Percentiles rank a stretch among this genome's conserved stretches.
Conservation (phyloP, 257 asterid species). For the Salvia rosmarinus region DNA sequence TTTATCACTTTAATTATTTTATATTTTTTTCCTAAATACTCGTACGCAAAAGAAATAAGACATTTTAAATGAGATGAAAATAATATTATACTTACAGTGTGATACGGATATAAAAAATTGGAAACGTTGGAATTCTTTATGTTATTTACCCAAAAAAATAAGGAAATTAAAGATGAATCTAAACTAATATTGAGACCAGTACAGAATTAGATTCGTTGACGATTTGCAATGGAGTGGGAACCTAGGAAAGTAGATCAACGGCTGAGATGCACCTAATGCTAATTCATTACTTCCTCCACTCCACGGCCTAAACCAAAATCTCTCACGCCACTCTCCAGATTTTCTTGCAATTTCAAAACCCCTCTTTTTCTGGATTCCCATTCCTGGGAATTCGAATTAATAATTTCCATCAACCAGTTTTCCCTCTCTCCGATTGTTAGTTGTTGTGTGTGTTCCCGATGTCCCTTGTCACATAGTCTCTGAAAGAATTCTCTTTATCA, state of each 20-base stretch:
- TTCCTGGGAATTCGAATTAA: not conserved
- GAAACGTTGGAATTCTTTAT: too few relatives aligned
- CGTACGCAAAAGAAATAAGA: too few relatives aligned
- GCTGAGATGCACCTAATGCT: not conserved
- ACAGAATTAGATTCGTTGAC: too few relatives aligned
- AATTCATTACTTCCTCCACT: not conserved
- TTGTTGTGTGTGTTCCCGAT: conserved; percentile 15
- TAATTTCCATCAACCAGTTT: not conserved
- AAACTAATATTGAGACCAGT: too few relatives aligned
- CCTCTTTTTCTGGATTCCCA: conserved; percentile 22
- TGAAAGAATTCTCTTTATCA: conserved; percentile 6
- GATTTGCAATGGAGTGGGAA: not conserved
- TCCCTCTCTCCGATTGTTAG: not conserved
- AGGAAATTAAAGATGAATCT: too few relatives aligned
- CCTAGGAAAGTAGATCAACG: not conserved
- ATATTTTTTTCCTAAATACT: too few relatives aligned
- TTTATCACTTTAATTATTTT: too few relatives aligned
- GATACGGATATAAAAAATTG: too few relatives aligned
- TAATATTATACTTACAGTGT: too few relatives aligned
- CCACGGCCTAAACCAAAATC: not conserved
- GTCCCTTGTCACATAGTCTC: not conserved
- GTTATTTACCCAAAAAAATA: too few relatives aligned
- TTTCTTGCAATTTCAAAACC: conserved; percentile 21
- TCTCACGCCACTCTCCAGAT: conserved; percentile 17
- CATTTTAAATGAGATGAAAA: too few relatives aligned